Evolutionary conservation across 1,284 basidiomycete species (phyloP), one percentile per base, ranked within the genome.

Genomic region (Apiotrichum domesticum): DNA sequence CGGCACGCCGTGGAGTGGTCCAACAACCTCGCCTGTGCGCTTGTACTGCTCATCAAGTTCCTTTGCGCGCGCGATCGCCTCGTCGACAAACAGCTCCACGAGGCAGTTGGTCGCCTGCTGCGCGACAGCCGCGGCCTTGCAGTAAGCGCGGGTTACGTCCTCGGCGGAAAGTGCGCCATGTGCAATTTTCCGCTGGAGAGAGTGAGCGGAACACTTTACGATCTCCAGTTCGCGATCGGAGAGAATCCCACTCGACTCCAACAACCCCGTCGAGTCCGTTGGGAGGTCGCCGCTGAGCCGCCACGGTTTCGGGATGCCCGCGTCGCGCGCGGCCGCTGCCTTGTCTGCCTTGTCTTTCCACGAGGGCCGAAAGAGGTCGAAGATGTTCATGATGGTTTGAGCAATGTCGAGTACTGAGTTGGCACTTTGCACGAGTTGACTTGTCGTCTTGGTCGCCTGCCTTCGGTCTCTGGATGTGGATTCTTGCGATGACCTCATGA

Each of bases 41-140:
- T 77, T 76, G 13, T 85, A 68, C 62, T 83, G 74, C 3, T 75
- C 79, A 62, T 88, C 87, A 3, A 86, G 77, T 64, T 80, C 76
- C 80, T 77, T 0, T 32, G 86, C 86, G 29, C 81, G 77, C 37
- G 72, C 74, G 9, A 85, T 72, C 0, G 83, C 85, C 15, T 80
- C 79, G 1, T 84, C 82, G 47, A 84, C 77, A 60, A 85, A 85
- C 8, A 85, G 82, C 64, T 87, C 85, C 3, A 85, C 86, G 44
- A 87, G 70, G 66, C 84, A 86, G 61, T 86, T 86, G 1, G 81
- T 83, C 79, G 61, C 58, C 53, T 66, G 65, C 47, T 66, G 68
- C 1, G 65, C 67, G 4, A 70, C 49, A 1, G 63, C 56, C 1
- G 66, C 65, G 1, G 64, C 55, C 50, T 65, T 63, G 52, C 58